phyloP scores from a whole-genome alignment of 1,284 basidiomycete species.

The Ustilago lituana region DNA sequence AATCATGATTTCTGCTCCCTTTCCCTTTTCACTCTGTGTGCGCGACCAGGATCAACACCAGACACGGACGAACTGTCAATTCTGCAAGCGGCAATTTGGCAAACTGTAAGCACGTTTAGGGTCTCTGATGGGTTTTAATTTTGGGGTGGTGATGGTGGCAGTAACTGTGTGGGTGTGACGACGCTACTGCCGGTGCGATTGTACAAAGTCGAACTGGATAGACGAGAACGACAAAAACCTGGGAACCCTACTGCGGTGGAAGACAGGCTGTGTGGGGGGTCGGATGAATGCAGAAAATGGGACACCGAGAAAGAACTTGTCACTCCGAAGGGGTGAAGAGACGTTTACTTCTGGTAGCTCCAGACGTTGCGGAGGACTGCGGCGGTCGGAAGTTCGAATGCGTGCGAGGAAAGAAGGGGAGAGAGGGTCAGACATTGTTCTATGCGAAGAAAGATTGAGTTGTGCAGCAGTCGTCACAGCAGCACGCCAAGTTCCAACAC shows the following conservation, averaged over 20 bases:
- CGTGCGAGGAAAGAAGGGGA: constrained; percentile 1
- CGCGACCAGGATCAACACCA: too few relatives aligned
- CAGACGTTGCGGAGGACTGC: constrained; percentile 63
- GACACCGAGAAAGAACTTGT: constrained; percentile 6
- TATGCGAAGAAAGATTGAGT: too few relatives aligned
- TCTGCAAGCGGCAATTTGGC: too few relatives aligned
- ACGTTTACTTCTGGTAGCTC: constrained; percentile 53
- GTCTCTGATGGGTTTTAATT: constrained; percentile 21
- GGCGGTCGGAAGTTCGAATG: not conserved
- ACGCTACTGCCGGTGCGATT: constrained; percentile 12
- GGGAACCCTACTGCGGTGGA: too few relatives aligned
- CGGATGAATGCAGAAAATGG: constrained; percentile 5
- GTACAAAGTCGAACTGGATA: constrained; percentile 20
- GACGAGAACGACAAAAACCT: constrained; percentile 1
- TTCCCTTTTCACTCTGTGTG: not conserved
- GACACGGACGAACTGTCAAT: too few relatives aligned
- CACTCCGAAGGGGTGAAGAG: not conserved
- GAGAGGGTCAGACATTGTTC: constrained; percentile 7
- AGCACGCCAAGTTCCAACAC: not conserved
- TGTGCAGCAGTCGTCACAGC: too few relatives aligned
- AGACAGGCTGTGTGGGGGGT: not conserved
- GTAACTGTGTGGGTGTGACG: not conserved
- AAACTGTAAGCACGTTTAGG: constrained; percentile 5
- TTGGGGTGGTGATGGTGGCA: constrained; percentile 15
- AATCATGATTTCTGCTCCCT: constrained; percentile 3